phyloP scores from a whole-genome alignment of 2,329 filamentous ascomycete genomes.

The Xylaria sp. region DNA sequence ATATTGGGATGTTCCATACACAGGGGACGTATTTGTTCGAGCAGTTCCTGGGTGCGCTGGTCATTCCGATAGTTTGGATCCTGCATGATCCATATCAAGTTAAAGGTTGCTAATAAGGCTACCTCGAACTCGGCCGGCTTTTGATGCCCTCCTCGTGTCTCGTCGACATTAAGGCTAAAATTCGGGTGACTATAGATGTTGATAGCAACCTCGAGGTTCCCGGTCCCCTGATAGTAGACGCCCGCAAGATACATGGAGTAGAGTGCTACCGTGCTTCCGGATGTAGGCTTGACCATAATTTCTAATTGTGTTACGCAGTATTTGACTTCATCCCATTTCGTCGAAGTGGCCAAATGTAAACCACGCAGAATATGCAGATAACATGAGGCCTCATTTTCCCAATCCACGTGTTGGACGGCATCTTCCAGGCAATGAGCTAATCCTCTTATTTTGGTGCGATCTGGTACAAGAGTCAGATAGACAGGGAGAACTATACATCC shows the following conservation, averaged over 20 bases:
- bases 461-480: constrained; percentile 31
- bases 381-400: constrained; percentile 72
- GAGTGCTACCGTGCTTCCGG: constrained; percentile 59
- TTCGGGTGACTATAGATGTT: constrained; percentile 69
- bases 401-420: constrained; percentile 68
- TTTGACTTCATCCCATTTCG: constrained; percentile 73
- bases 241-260: constrained; percentile 78
- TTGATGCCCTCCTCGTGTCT: constrained; percentile 51
- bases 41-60: constrained; percentile 65
- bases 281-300: constrained; percentile 53
- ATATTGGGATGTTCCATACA: constrained; percentile 76
- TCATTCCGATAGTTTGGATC: constrained; percentile 67
- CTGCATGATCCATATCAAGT: constrained; percentile 77
- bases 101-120: constrained; percentile 72
- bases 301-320: constrained; percentile 66
- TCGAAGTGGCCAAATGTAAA: constrained; percentile 74
- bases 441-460: constrained; percentile 49
- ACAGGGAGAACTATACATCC: constrained; percentile 11
- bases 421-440: constrained; percentile 64
- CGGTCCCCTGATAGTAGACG: constrained; percentile 79
- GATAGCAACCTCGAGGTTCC: constrained; percentile 75
- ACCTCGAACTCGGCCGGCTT: constrained; percentile 70
- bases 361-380: constrained; percentile 78
- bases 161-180: constrained; percentile 63
- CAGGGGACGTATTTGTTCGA: constrained; percentile 73